Percentiles rank a stretch among this genome's conserved stretches.
Evolutionary conservation across 306 rosid species (phyloP).

Genomic region (Lathyrus tuberosus): DNA sequence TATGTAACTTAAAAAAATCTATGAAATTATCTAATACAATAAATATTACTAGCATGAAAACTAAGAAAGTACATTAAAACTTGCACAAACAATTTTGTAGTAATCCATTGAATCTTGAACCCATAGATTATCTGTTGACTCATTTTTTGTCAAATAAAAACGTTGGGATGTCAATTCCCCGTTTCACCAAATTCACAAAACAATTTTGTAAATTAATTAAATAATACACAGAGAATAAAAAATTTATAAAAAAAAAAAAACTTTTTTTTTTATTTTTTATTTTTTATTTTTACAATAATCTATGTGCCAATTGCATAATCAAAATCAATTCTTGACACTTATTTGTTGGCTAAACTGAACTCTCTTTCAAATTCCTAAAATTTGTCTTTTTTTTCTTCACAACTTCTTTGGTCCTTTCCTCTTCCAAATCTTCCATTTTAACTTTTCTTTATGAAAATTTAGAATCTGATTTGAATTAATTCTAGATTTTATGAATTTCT

Average conservation of each 20-base stretch:
- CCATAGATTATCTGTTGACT: constrained; percentile 31
- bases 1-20: too few species aligned
- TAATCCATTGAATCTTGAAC: constrained; percentile 33
- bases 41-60: too few species aligned
- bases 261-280: neutral
- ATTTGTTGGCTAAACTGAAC: constrained; percentile 51
- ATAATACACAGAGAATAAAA: neutral
- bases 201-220: constrained; percentile 6
- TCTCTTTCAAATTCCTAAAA: constrained; percentile 57
- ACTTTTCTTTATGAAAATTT: constrained; percentile 32
- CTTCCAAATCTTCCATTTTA: constrained; percentile 42
- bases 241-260: neutral
- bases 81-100: neutral
- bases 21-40: too few species aligned
- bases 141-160: neutral
- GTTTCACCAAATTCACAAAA: constrained; percentile 28
- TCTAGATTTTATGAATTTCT: constrained; percentile 37
- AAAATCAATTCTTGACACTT: constrained; percentile 38
- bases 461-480: constrained; percentile 39
- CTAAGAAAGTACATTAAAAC: too few species aligned
- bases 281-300: too few species aligned
- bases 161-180: constrained; percentile 14
- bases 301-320: constrained; percentile 16
- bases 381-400: constrained; percentile 37
- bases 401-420: constrained; percentile 43